Percentiles rank a stretch among this genome's conserved stretches.
Conservation (phyloP, 345 rosid genomes). For the Brassica rapa region DNA sequence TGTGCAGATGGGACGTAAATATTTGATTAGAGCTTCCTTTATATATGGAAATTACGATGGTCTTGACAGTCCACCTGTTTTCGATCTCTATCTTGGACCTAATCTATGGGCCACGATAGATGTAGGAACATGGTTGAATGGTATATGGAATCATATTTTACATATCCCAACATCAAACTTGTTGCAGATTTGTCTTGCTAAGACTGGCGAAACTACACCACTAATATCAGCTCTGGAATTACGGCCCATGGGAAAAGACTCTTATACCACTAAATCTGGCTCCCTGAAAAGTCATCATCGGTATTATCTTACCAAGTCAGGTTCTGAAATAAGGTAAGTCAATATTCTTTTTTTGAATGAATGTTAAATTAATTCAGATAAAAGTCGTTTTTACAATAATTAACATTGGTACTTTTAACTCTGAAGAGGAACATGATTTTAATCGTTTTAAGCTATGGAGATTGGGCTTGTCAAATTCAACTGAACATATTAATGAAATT, state of each 20-base stretch:
- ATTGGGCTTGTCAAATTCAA: not conserved
- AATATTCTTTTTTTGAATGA: not conserved
- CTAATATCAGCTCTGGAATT: conserved; percentile 14
- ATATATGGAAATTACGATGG: conserved; percentile 48
- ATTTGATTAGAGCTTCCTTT: conserved; percentile 42
- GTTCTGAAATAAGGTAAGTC: not conserved
- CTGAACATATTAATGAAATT: not conserved
- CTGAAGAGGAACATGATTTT: too few relatives aligned
- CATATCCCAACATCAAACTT: conserved; percentile 16
- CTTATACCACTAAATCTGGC: conserved; percentile 18
- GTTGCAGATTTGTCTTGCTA: conserved; percentile 38
- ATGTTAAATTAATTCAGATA: too few relatives aligned
- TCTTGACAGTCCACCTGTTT: not conserved
- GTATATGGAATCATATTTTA: not conserved
- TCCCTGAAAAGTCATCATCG: not conserved
- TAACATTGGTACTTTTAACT: too few relatives aligned
- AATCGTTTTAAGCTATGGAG: too few relatives aligned
- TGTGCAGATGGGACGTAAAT: conserved; percentile 31
- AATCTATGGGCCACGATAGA: conserved; percentile 30
- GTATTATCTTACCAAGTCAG: not conserved
- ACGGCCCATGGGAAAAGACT: conserved; percentile 6
- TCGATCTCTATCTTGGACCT: conserved; percentile 33
- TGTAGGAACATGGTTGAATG: not conserved
- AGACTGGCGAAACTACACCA: conserved; percentile 21
- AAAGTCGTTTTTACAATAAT: too few relatives aligned